Evolutionary conservation across 805 yeast species (phyloP).

Genomic region (Candida insectalens): DNA sequence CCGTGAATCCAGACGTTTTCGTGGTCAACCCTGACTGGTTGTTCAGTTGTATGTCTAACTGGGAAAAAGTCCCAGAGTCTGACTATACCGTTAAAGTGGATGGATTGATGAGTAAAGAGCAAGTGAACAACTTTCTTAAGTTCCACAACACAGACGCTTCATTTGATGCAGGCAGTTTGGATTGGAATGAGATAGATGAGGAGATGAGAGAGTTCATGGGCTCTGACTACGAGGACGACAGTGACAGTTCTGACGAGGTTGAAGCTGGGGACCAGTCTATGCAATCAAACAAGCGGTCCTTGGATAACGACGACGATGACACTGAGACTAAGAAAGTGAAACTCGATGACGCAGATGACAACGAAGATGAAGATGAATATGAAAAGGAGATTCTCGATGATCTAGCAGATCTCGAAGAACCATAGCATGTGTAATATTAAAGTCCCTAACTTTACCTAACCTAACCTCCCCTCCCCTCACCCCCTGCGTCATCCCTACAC

Average conservation of each 20-base stretch:
- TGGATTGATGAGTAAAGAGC: constrained; percentile 33
- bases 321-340: too few relatives aligned
- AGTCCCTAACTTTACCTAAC: too few relatives aligned
- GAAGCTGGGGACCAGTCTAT: constrained; percentile 4
- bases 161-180: constrained; percentile 32
- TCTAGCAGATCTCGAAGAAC: constrained; percentile 38
- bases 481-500: too few relatives aligned
- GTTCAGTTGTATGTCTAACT: constrained; percentile 70
- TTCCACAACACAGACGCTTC: constrained; percentile 24
- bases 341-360: constrained; percentile 21
- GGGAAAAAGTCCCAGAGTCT: constrained; percentile 62
- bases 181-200: constrained; percentile 45
- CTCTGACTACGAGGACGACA: constrained; percentile 34
- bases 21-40: constrained; percentile 93
- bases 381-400: constrained; percentile 42
- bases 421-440: too few relatives aligned
- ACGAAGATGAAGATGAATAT: constrained; percentile 30
- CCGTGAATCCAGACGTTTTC: constrained; percentile 48
- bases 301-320: constrained; percentile 10
- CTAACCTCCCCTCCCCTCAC: too few relatives aligned
- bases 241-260: constrained; percentile 15
- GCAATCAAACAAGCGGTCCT: too few relatives aligned
- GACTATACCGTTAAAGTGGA: constrained; percentile 47
- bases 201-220: constrained; percentile 44
- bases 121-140: constrained; percentile 34